Evolutionary conservation across 352 stramenopile species (phyloP).

Genomic region (Phytophthora sansomeana): DNA sequence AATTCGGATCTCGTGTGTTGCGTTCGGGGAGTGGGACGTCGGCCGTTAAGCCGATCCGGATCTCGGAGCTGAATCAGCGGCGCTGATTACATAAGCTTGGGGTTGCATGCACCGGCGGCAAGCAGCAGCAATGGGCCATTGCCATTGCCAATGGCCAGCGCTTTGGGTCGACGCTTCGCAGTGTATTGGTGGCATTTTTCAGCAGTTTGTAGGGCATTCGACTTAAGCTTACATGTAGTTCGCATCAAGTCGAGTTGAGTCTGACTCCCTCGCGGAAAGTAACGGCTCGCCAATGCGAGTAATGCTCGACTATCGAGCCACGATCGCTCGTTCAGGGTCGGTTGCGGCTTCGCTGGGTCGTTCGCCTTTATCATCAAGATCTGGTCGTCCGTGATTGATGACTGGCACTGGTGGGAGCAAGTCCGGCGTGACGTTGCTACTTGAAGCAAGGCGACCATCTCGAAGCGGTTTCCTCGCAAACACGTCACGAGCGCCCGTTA

Average conservation of each 20-base stretch:
- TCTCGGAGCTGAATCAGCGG: constrained; percentile 25
- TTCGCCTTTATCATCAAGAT: constrained; percentile 23
- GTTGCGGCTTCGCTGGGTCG: not conserved
- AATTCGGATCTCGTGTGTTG: too few species aligned
- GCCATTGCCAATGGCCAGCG: too few species aligned
- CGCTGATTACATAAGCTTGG: constrained; percentile 23
- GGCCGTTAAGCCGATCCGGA: constrained; percentile 20
- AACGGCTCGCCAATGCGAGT: constrained; percentile 6
- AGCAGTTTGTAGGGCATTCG: not conserved
- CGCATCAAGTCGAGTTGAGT: too few species aligned
- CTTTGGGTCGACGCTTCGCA: too few species aligned
- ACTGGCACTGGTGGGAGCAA: too few species aligned
- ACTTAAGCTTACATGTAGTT: too few species aligned
- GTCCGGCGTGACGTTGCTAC: too few species aligned
- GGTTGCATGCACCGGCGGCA: constrained; percentile 17
- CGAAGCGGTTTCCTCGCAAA: constrained; percentile 30
- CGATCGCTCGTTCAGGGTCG: not conserved
- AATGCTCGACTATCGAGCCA: constrained; percentile 14
- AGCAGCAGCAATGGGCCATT: not conserved
- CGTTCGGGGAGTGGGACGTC: constrained; percentile 34
- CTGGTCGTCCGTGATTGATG: constrained; percentile 21
- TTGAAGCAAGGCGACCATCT: too few species aligned
- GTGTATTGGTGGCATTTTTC: too few species aligned
- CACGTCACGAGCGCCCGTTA: constrained; percentile 27
- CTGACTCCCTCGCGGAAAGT: too few species aligned